Base-by-base conservation (phyloP, 768 basidiomycete species). In the Amanita fuliginea region DNA sequence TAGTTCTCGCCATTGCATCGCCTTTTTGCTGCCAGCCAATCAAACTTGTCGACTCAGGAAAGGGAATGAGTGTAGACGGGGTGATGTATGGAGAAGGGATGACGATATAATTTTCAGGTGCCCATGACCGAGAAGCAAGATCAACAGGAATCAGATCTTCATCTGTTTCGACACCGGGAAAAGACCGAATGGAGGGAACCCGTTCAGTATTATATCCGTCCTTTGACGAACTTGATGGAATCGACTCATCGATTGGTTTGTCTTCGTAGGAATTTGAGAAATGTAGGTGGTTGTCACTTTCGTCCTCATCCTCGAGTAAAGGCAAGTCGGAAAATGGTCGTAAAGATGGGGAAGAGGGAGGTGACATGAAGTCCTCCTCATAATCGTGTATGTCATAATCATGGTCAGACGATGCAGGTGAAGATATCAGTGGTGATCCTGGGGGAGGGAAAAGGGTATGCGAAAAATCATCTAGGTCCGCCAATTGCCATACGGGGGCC, bases 101-200 rank as follows among this genome's bases (percentile, higher is more conserved):
- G 7, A 50, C 32, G 24, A 50, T 39, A 22, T 42, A 50, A 16
- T 40, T 41, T 34, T 50, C 49, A 24, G 49, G 49, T 1, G 9
- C 41, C 41, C 26, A 50, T 22, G 49, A 50, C 14, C 40, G 49
- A 13, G 49, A 50, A 21, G 49, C 49, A 37, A 51, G 51, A 47
- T 57, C 52, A 8, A 52, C 56, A 2, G 71, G 73, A 48, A 74
- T 59, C 11, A 75, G 63, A 26, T 63, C 60, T 21, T 73, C 64
- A 50, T 72, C 72, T 5, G 61, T 64, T n/a, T 71, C 70, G 19
- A 62, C 72, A 4, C 71, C 71, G 1, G 71, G 72, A 9, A 72
- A 63, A 1, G 69, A 67, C 21, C 71, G 46, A 11, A 72, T 52
- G 3, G 55, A 54, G 46, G 56, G 56, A 7, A 58, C 48, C 21